Percentiles rank a stretch among this genome's conserved stretches.
Evolutionary conservation across 495 filamentous ascomycete genomes (phyloP).

Genomic region (Talaromyces thailandensis): DNA sequence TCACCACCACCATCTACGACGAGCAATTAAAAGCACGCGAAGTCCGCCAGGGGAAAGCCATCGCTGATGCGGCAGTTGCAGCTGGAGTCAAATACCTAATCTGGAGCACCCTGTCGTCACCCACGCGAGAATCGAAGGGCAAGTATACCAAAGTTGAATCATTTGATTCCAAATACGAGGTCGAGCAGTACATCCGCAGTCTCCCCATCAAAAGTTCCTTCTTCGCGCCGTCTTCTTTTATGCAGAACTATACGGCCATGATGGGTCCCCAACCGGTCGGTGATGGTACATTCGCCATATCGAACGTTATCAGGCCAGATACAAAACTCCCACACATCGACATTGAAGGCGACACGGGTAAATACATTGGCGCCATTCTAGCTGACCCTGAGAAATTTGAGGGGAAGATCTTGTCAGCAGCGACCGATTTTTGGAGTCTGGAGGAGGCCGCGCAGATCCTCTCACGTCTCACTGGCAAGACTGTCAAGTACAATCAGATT

Average conservation of each 20-base stretch:
- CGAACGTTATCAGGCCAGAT: background rate
- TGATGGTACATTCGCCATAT: background rate
- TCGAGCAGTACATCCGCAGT: slow-evolving; percentile 31
- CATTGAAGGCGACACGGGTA: slow-evolving; percentile 6
- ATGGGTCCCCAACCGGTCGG: slow-evolving; percentile 1
- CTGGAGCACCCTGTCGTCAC: slow-evolving; percentile 17
- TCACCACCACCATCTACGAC: slow-evolving; percentile 13
- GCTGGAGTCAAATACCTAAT: slow-evolving; percentile 16
- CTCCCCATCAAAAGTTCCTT: slow-evolving; percentile 26
- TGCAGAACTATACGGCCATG: slow-evolving; percentile 10
- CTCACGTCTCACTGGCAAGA: slow-evolving; percentile 1
- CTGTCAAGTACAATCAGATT: slow-evolving; percentile 5
- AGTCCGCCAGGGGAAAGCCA: slow-evolving; percentile 42
- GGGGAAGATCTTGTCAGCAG: slow-evolving; percentile 1
- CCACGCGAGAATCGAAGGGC: slow-evolving; percentile 11
- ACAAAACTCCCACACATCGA: slow-evolving; percentile 1
- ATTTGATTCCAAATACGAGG: slow-evolving; percentile 30
- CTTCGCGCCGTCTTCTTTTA: slow-evolving; percentile 10
- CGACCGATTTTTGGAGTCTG: slow-evolving; percentile 1
- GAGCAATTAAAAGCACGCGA: slow-evolving; percentile 19
- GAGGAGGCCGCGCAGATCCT: slow-evolving; percentile 4
- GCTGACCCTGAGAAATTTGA: slow-evolving; percentile 6
- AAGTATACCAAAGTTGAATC: slow-evolving; percentile 13
- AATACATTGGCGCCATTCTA: slow-evolving; percentile 1
- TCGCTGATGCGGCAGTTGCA: slow-evolving; percentile 38